Evolutionary conservation across 768 basidiomycete species (phyloP).

Genomic region (Lactarius indigo): DNA sequence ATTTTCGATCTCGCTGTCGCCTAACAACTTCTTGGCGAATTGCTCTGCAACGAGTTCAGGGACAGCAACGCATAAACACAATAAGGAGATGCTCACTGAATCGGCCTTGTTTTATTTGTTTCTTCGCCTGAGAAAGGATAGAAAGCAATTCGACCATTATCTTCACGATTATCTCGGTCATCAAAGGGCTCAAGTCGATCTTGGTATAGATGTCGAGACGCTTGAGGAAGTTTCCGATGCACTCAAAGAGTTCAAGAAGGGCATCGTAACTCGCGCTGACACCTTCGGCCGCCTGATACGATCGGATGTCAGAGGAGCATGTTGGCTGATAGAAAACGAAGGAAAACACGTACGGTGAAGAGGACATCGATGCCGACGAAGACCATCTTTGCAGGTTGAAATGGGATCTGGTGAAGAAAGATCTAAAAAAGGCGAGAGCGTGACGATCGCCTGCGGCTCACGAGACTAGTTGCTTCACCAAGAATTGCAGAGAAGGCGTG

Average conservation of each 20-base stretch:
- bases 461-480: not conserved
- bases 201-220: not conserved
- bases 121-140: not conserved
- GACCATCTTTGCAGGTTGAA: not conserved
- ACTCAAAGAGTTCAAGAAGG: not conserved
- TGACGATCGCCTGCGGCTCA: not conserved
- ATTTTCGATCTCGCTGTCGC: not conserved
- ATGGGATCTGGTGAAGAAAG: not conserved
- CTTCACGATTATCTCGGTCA: not conserved
- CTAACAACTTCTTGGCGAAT: conserved; percentile 1
- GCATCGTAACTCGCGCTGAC: not conserved
- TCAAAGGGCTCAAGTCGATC: not conserved
- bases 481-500: not conserved
- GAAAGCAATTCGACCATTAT: not conserved
- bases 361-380: not conserved
- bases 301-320: not conserved
- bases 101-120: not conserved
- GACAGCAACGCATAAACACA: rapidly evolving
- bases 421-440: not conserved
- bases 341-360: not conserved
- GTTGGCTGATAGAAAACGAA: too few relatives aligned
- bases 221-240: not conserved
- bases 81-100: not conserved
- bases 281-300: not conserved
- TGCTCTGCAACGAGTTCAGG: conserved; percentile 15